Evolutionary conservation across 1,284 basidiomycete species (phyloP).

Genomic region (Gomphus bonarii): DNA sequence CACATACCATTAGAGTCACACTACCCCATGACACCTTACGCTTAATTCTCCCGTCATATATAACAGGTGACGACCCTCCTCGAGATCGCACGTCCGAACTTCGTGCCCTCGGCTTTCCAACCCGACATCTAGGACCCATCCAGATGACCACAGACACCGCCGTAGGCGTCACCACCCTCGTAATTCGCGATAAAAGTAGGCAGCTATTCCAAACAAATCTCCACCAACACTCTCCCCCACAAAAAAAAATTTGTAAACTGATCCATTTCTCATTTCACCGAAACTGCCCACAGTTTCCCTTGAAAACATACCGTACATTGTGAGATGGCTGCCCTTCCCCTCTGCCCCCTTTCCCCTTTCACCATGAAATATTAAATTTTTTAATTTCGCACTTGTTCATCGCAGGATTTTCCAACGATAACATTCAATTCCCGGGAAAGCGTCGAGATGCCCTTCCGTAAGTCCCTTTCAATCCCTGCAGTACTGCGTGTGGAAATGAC

Average conservation of each 20-base stretch:
- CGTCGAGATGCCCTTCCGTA: conserved; percentile 92
- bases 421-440: conserved; percentile 73
- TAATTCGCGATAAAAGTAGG: conserved; percentile 71
- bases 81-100: conserved; percentile 83
- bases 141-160: conserved; percentile 99
- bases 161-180: conserved; percentile 82
- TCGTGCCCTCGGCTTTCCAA: conserved; percentile 78
- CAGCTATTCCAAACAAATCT: too few species aligned
- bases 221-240: conserved; percentile 1
- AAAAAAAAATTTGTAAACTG: too few species aligned
- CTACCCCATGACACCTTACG: neutral
- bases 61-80: conserved; percentile 78
- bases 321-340: conserved; percentile 21
- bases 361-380: too few species aligned
- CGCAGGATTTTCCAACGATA: conserved; percentile 80
- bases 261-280: neutral
- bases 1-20: neutral
- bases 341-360: too few species aligned
- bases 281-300: conserved; percentile 39
- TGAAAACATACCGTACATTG: conserved; percentile 63
- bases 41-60: conserved; percentile 6
- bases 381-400: neutral
- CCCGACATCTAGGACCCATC: conserved; percentile 69
- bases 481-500: neutral
- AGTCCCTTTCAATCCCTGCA: conserved; percentile 22